Evolutionary conservation across 108 stramenopile genomes (phyloP), one percentile per base, ranked within the genome.

Genomic region (Pelagomonas calceolata): DNA sequence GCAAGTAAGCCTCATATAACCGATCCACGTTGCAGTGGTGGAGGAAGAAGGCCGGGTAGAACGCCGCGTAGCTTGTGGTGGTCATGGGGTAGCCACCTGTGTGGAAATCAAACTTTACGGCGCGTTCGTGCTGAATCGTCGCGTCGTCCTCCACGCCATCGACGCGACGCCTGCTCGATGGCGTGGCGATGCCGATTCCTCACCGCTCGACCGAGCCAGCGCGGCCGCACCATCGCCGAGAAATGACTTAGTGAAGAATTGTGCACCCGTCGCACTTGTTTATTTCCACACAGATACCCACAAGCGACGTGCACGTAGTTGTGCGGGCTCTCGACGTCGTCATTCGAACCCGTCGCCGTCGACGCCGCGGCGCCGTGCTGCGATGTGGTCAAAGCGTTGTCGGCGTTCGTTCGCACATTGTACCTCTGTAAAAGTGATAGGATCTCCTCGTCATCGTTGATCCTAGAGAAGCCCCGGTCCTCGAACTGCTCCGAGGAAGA

Each of bases 31-130:
- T 69, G 69, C 69, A 69, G 69, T 69, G 69, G 29, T 44, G 69
- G 39, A 69, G 69, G 39, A 37, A 69, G 51, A 69, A 69, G 39
- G 51, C 51, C 4, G 69, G 69, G 45, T 69, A 46, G 45, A 45
- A 69, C 30, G 69, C 69, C 30, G 69, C 69, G 43, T 51, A 69
- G 14, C 21, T 45, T 16, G 43, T 32, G 9, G 45, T 44, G 21
- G 69, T 69, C 69, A 69, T 32, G 15, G 69, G 69, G 45, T 60
- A 69, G n/a, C n/a, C n/a, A n/a, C n/a, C n/a, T n/a, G n/a, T n/a
- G n/a, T n/a, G n/a, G n/a, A n/a, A n/a, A n/a, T n/a, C n/a, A n/a
- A n/a, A n/a, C n/a, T n/a, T n/a, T n/a, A n/a, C n/a, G n/a, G n/a
- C n/a, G n/a, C n/a, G n/a, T n/a, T n/a, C n/a, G n/a, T n/a, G n/a